These are phyloP conservation scores for Mycena olivaceomarginata DNA, from an alignment of 768 basidiomycete genomes.

Conservation along the genomic window DNA sequence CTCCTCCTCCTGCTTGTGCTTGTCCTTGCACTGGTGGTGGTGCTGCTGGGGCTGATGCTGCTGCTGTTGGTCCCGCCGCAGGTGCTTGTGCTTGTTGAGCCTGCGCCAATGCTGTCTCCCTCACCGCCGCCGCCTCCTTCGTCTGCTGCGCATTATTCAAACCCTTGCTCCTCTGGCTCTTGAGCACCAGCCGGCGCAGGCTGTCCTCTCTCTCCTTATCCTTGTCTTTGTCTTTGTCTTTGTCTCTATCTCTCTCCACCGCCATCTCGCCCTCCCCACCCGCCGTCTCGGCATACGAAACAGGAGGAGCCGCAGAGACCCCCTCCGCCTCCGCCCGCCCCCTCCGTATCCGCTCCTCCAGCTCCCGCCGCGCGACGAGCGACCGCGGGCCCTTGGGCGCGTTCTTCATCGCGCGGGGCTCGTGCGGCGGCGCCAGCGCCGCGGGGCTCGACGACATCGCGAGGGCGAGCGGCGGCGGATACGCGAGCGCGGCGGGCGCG, in stretches of 20 bases:
- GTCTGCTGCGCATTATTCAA: neutral
- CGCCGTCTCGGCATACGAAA: no score
- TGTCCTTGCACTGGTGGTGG: no score
- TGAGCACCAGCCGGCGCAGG: constrained; percentile 60
- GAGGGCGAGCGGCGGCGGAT: no score
- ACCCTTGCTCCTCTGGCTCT: constrained; percentile 57
- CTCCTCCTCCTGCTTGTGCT: neutral
- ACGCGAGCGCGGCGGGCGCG: neutral
- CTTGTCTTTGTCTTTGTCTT: no score
- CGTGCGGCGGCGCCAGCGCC: constrained; percentile 49
- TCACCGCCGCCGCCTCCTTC: constrained; percentile 46
- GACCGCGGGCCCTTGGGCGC: constrained; percentile 61
- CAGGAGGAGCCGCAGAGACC: no score
- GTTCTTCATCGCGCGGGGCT: constrained; percentile 62
- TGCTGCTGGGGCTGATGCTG: no score
- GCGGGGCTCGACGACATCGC: neutral
- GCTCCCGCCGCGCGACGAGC: constrained; percentile 62
- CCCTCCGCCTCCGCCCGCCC: constrained; percentile 58
- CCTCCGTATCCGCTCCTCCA: constrained; percentile 64
- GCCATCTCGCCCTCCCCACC: neutral
- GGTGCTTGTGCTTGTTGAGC: no score
- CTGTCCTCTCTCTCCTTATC: constrained; percentile 55
- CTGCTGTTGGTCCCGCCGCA: no score
- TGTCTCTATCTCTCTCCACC: no score
- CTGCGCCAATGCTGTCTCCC: no score